Conservation (phyloP, 2,329 filamentous ascomycete genomes). For the Berkeleyomyces rouxiae region DNA sequence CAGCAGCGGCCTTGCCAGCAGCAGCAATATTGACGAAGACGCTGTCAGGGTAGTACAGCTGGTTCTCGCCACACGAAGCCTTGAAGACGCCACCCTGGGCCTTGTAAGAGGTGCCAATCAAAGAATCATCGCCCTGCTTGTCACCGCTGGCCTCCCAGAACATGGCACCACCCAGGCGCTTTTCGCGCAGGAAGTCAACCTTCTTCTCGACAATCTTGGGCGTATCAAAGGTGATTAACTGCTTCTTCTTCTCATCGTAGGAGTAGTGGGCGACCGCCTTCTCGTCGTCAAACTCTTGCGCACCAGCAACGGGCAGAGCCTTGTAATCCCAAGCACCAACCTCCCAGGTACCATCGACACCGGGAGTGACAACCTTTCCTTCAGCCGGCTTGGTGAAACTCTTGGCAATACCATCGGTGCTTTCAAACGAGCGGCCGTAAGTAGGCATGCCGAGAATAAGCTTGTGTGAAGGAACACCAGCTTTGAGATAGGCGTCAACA, state of each 20-base stretch:
- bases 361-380: slow-evolving; percentile 25
- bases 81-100: slow-evolving; percentile 25
- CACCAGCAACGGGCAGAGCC: slow-evolving; percentile 46
- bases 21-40: slow-evolving; percentile 37
- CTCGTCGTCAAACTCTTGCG: slow-evolving; percentile 39
- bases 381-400: slow-evolving; percentile 24
- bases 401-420: slow-evolving; percentile 45
- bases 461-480: slow-evolving; percentile 46
- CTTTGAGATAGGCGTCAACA: slow-evolving; percentile 45
- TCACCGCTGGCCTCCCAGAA: slow-evolving; percentile 74
- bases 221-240: slow-evolving; percentile 59
- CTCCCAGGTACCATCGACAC: slow-evolving; percentile 57
- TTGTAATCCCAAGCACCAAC: slow-evolving; percentile 69
- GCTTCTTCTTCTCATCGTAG: slow-evolving; percentile 42
- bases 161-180: slow-evolving; percentile 58
- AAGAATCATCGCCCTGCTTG: slow-evolving; percentile 37
- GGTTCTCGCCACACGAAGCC: slow-evolving; percentile 32
- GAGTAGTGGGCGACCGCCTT: slow-evolving; percentile 49
- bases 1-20: slow-evolving; percentile 17
- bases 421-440: slow-evolving; percentile 54
- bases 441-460: slow-evolving; percentile 66
- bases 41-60: slow-evolving; percentile 34
- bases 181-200: slow-evolving; percentile 43
- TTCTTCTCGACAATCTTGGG: slow-evolving; percentile 44
- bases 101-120: slow-evolving; percentile 35